A percentile compares a stretch with the other conserved stretches of the same genome.
Evolutionary conservation across 2,329 filamentous ascomycete species (phyloP).

Genomic region (Helicocarpus griseus): DNA sequence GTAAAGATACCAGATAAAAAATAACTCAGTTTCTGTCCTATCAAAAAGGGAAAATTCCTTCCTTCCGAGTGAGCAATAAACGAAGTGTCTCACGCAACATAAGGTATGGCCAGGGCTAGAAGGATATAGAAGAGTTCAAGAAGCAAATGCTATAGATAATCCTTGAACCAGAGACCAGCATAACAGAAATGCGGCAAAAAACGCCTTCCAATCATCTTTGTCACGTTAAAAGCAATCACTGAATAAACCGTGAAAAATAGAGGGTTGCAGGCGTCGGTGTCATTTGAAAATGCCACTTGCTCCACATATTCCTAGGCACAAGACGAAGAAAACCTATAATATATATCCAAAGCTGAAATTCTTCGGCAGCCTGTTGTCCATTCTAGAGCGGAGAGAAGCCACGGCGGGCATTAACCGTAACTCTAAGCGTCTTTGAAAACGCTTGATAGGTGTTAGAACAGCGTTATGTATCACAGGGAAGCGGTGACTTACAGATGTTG

Average conservation of each 20-base stretch:
- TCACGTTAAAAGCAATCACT: not conserved
- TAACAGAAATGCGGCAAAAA: not conserved
- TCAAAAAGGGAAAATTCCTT: not conserved
- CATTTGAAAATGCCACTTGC: not conserved
- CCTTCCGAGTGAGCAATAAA: not conserved
- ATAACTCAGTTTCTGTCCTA: not conserved
- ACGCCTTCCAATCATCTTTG: not conserved
- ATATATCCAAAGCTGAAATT: not conserved
- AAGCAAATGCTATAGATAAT: not conserved
- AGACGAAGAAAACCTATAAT: not conserved
- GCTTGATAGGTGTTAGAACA: constrained; percentile 15
- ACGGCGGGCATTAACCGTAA: not conserved
- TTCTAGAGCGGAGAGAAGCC: not conserved
- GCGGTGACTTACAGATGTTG: constrained; percentile 33
- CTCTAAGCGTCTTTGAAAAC: constrained; percentile 27
- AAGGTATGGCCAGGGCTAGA: not conserved
- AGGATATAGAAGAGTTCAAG: not conserved
- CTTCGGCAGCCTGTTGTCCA: not conserved
- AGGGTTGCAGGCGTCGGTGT: too few relatives aligned
- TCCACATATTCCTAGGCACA: not conserved
- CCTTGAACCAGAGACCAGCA: not conserved
- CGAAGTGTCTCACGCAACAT: too few relatives aligned
- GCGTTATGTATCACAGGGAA: not conserved
- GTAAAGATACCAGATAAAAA: not conserved
- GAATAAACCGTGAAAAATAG: not conserved